Evolutionary conservation across 306 rosid genomes (phyloP), one percentile per base, ranked within the genome.

Genomic region (Prosopis cineraria): DNA sequence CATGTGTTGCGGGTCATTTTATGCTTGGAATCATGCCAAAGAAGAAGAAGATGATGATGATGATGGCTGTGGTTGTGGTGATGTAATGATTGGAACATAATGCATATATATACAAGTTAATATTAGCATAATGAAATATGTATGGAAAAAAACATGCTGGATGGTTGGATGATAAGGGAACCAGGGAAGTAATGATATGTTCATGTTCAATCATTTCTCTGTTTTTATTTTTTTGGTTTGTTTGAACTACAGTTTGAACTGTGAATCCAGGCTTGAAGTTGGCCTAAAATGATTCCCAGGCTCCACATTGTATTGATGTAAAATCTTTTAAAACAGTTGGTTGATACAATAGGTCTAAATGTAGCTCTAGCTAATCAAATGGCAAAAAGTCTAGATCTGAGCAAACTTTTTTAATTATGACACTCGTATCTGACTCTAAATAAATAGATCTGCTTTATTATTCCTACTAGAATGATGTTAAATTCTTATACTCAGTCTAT

Each of bases 1-100:
- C 6, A 52, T 19, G 8, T 45, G 43, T 43, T 78, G n/a, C 59
- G 68, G 48, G 47, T 58, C 22, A 44, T 16, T 10, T 27, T 75
- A n/a, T 47, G 58, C 8, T 44, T 1, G 30, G 50, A 70, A 70
- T 53, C 56, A 67, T 75, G 72, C 30, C 64, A 29, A 27, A 59
- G 31, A 59, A 14, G 8, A 20, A 52, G 27, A 3, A 44, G 19
- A 3, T 1, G 12, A 4, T 1, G 34, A 31, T 31, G 34, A 14
- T 43, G 39, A n/a, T n/a, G n/a, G n/a, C n/a, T n/a, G n/a, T n/a
- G n/a, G n/a, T n/a, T n/a, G n/a, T n/a, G n/a, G n/a, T n/a, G n/a
- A 36, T 36, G 39, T 36, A 13, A 16, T 19, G 7, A 45, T 12
- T 43, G 47, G 47, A 10, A 12, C 16, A 10, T 43, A 10, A 43